phyloP scores from a whole-genome alignment of 2,329 filamentous ascomycete species.

The Fusarium tanahbumbuense region DNA sequence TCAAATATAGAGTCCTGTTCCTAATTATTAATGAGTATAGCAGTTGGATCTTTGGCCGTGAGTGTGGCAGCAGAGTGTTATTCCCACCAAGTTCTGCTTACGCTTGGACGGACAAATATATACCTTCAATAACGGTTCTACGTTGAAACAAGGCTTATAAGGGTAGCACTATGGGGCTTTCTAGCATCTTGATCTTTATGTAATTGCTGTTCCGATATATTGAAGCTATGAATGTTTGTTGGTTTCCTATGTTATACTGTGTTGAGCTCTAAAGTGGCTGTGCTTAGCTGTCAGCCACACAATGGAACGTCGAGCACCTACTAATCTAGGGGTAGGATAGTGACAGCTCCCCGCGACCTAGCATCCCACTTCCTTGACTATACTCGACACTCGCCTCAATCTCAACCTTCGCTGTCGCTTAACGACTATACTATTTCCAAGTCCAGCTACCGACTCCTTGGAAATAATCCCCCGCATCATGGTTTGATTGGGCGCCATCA shows the following conservation, averaged over 20 bases:
- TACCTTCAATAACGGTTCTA: background rate
- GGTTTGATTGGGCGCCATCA: conserved; percentile 43
- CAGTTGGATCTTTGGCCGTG: background rate
- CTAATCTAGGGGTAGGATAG: conserved; percentile 15
- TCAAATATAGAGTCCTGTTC: background rate
- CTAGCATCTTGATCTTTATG: background rate
- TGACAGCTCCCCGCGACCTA: conserved; percentile 37
- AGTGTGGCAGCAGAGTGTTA: background rate
- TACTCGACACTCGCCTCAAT: conserved; percentile 25
- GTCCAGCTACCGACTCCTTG: background rate
- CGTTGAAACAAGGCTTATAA: rapidly evolving
- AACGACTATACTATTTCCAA: background rate
- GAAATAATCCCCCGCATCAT: conserved; percentile 35
- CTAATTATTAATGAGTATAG: background rate
- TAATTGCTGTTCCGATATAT: background rate
- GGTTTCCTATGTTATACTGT: background rate
- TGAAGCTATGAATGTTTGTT: background rate
- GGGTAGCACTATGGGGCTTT: rapidly evolving
- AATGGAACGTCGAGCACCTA: conserved; percentile 11
- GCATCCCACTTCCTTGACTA: conserved; percentile 9
- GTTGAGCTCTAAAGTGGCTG: conserved; percentile 31
- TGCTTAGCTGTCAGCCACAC: conserved; percentile 37
- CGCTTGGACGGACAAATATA: background rate
- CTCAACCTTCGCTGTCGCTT: conserved; percentile 2
- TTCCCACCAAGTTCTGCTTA: background rate